These are phyloP conservation scores for Boletus coccyginus DNA, from an alignment of 768 basidiomycete genomes.

Conservation along the genomic window DNA sequence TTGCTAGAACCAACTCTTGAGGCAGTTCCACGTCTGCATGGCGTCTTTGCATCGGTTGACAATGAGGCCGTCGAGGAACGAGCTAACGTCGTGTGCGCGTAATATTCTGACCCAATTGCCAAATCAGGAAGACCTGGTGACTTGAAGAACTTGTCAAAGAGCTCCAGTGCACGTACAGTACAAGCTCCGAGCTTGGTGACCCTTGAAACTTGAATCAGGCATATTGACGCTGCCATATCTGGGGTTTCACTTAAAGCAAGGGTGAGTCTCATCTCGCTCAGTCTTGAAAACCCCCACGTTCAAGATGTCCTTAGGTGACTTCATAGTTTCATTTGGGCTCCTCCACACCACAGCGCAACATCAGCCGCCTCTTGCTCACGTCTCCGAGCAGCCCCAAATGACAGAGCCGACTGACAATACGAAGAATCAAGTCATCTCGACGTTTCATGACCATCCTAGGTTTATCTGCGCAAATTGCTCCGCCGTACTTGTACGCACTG, in stretches of 20 bases:
- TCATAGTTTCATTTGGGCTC: slow-evolving; percentile 17
- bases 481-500: slow-evolving; percentile 58
- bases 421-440: slow-evolving; percentile 54
- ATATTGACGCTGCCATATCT: not conserved
- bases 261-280: slow-evolving; percentile 8
- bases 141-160: not conserved
- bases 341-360: not conserved
- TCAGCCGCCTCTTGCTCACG: not conserved
- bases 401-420: slow-evolving; percentile 39
- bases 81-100: not conserved
- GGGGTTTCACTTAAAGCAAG: not conserved
- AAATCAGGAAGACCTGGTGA: slow-evolving; percentile 11
- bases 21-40: slow-evolving; percentile 49
- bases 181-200: not conserved
- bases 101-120: not conserved
- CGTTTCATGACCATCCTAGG: slow-evolving; percentile 62
- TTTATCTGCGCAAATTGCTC: slow-evolving; percentile 71
- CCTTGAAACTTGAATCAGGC: not conserved
- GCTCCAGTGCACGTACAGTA: not conserved
- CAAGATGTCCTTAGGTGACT: slow-evolving; percentile 24
- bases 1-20: slow-evolving; percentile 63
- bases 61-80: not conserved
- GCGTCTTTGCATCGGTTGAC: slow-evolving; percentile 20
- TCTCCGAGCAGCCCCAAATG: slow-evolving; percentile 10
- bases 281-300: not conserved